Evolutionary conservation across 345 rosid genomes (phyloP).

Genomic region (Brassica napus): Da-Ae NC_063440.1:3766501-3767000

Average conservation of each 20-base stretch:
- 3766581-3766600: neutral
- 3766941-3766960: constrained; percentile 55
- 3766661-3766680: neutral
- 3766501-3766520: neutral
- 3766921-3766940: constrained; percentile 88
- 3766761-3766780: constrained; percentile 79
- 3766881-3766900: constrained; percentile 99
- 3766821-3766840: constrained; percentile 95
- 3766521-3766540: neutral
- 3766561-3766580: neutral
- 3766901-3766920: constrained; percentile 92
- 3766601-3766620: neutral
- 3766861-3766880: constrained; percentile 97
- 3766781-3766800: constrained; percentile 69
- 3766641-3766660: neutral
- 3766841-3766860: constrained; percentile 95
- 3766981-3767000: constrained; percentile 11
- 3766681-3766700: constrained; percentile 99
- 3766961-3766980: neutral
- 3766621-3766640: neutral
- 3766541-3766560: neutral
- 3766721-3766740: constrained; percentile 99
- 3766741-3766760: constrained; percentile 91
- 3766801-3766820: constrained; percentile 86
- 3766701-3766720: constrained; percentile 93